Evolutionary conservation across 192 early-diverging fungal species (phyloP), one percentile per base, ranked within the genome.

Genomic region (Kappamyces sp.): DNA sequence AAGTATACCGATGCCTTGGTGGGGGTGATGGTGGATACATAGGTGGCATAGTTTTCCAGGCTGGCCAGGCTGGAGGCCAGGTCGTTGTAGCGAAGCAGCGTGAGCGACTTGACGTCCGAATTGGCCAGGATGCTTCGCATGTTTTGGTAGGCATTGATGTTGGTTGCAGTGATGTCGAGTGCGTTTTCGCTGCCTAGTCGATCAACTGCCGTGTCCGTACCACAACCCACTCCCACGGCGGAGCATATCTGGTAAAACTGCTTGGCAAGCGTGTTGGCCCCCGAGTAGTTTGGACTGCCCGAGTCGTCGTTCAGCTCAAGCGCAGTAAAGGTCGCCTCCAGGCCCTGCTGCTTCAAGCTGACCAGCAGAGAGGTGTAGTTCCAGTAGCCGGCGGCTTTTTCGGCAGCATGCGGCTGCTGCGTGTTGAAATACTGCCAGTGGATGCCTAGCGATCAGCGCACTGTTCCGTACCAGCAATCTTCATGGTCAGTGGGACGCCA

Each of bases 341-440:
- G 34, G 12, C 14, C 15, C 40, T 51, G 45, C 2, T 4, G 29
- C 37, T 41, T 61, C 4, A 61, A 33, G 0, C 4, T 47, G 4
- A 2, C 2, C 9, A 61, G 49, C 32, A 61, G 11, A 2, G 51
- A 29, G 12, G 60, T 5, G 40, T 61, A 61, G 40, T 61, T 41
- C 60, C 60, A 61, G 60, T 61, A 61, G 8, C 60, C 60, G 29
- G 60, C 60, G 29, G 49, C 36, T 54, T 51, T 54, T 37, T 61
- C 60, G 37, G 60, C 60, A 54, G 49, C 30, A 6, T 39, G 30
- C 3, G 60, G 60, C 14, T 54, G 45, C 6, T 5, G 12, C n/a
- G 47, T 42, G 29, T 61, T 47, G 33, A 35, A 61, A 48, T 40
- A 61, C 49, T 47, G 49, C 60, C 60, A 61, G 32, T 61, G 60